Percentiles rank a stretch among this genome's conserved stretches.
Evolutionary conservation across 306 rosid genomes (phyloP).

Genomic region (Lathyrus tuberosus): DNA sequence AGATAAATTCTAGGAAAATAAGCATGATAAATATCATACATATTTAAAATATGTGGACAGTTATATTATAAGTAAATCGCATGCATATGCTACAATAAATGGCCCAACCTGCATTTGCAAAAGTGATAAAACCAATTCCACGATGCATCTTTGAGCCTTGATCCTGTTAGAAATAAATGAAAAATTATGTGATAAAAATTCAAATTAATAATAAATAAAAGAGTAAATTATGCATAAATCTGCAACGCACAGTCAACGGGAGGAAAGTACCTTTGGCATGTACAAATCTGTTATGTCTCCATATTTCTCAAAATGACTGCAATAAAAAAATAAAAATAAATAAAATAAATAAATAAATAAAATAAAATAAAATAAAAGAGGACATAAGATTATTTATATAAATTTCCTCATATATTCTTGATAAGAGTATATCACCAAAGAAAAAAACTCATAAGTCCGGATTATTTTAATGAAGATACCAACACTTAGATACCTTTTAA

Average conservation of each 20-base stretch:
- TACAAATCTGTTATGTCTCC: conserved; percentile 98
- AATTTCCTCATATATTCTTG: conserved; percentile 11
- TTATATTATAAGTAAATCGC: not conserved
- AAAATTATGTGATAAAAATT: conserved; percentile 9
- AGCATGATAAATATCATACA: conserved; percentile 1
- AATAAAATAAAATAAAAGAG: too few relatives aligned
- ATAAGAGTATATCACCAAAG: not conserved
- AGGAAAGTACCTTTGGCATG: conserved; percentile 89
- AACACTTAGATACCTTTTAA: conserved; percentile 65
- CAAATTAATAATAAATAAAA: conserved; percentile 16
- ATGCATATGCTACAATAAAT: conserved; percentile 21
- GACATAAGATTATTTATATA: conserved; percentile 9
- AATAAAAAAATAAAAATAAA: conserved; percentile 11
- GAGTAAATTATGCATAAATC: not conserved
- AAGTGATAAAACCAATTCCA: conserved; percentile 97
- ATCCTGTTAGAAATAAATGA: conserved; percentile 59
- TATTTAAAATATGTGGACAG: conserved; percentile 23
- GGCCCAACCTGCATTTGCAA: conserved; percentile 83
- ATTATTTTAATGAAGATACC: conserved; percentile 19
- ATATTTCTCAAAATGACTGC: conserved; percentile 97
- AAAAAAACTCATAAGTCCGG: not conserved
- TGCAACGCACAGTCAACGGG: conserved; percentile 17
- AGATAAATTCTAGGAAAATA: not conserved
- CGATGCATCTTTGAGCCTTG: conserved; percentile 94
- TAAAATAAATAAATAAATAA: too few relatives aligned